Percentiles rank a stretch among this genome's conserved stretches.
Evolutionary conservation across 176 grass and related monocot genomes (phyloP).

Genomic region (Triticum timopheevii): DNA sequence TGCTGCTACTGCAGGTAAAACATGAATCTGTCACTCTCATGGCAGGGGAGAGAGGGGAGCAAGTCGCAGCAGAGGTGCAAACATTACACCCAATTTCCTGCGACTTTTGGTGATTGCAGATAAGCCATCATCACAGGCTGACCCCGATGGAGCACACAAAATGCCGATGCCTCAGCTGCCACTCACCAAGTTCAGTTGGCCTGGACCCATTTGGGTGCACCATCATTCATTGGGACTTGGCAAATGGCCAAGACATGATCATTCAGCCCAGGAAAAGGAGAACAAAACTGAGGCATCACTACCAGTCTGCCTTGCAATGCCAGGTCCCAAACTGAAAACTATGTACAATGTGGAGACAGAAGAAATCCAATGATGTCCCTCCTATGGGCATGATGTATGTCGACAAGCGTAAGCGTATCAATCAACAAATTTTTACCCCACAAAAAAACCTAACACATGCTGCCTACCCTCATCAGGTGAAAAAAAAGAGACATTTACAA

Average conservation of each 20-base stretch:
- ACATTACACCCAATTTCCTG: neutral
- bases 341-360: constrained; percentile 23
- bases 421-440: constrained; percentile 24
- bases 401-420: neutral
- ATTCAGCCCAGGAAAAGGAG: constrained; percentile 32
- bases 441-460: constrained; percentile 44
- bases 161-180: constrained; percentile 52
- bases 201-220: constrained; percentile 33
- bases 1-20: too few relatives aligned
- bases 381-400: constrained; percentile 23
- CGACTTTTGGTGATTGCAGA: constrained; percentile 31
- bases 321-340: constrained; percentile 9
- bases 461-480: constrained; percentile 45
- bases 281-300: constrained; percentile 41
- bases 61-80: constrained; percentile 29
- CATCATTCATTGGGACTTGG: constrained; percentile 46
- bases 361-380: constrained; percentile 10
- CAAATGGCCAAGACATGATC: constrained; percentile 37
- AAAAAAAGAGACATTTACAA: constrained; percentile 44
- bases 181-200: constrained; percentile 34
- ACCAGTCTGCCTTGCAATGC: neutral
- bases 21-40: constrained; percentile 34
- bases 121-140: constrained; percentile 43
- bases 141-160: constrained; percentile 33
- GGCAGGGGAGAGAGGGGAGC: neutral